A percentile compares a stretch with the other conserved stretches of the same genome.
Conservation (phyloP, 139 green algal species). For the Chlamydomonas sphaeroides region DNA sequence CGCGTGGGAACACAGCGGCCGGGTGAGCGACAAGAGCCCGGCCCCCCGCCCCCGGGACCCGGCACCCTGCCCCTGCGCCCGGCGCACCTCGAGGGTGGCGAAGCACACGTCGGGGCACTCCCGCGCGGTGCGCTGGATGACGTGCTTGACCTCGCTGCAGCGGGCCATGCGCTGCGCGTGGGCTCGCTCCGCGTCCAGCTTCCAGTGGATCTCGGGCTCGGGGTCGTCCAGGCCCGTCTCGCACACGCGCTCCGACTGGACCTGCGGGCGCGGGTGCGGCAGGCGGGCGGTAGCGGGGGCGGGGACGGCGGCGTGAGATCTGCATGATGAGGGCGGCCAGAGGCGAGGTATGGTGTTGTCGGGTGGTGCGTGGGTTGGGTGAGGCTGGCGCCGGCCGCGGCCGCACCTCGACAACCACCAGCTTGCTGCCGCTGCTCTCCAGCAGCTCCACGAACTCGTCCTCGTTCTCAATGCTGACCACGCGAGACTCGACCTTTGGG, state of each 20-base stretch:
- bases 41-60: no score
- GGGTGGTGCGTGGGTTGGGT: no score
- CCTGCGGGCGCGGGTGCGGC: constrained; percentile 24
- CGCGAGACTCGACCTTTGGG: neutral
- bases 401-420: neutral
- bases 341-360: no score
- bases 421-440: neutral
- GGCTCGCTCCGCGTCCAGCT: constrained; percentile 64
- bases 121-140: constrained; percentile 73
- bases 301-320: no score
- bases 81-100: constrained; percentile 63
- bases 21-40: no score
- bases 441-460: neutral
- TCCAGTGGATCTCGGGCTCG: constrained; percentile 86
- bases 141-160: constrained; percentile 80
- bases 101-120: constrained; percentile 84
- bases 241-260: constrained; percentile 71
- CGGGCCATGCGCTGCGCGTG: constrained; percentile 54
- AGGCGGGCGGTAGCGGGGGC: no score
- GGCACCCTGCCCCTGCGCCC: no score
- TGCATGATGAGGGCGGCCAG: no score
- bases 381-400: no score
- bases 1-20: no score
- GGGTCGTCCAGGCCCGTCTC: constrained; percentile 75
- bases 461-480: neutral